Evolutionary conservation across 768 basidiomycete genomes (phyloP).

Genomic region (Tubosaeta sp.): DNA sequence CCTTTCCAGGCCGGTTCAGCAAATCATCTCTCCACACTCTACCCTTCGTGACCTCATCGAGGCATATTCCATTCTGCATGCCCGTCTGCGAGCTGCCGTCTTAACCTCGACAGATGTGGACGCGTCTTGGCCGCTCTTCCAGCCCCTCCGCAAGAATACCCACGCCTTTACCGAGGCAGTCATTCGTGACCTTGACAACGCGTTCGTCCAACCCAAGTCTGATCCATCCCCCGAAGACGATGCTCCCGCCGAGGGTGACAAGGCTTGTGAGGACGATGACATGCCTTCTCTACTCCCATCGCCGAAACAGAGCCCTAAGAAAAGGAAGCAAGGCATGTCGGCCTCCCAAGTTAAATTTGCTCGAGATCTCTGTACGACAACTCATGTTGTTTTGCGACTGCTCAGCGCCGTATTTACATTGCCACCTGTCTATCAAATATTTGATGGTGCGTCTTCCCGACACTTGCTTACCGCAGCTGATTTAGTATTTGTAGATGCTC

Average conservation of each 20-base stretch:
- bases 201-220: constrained; percentile 52
- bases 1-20: constrained; percentile 59
- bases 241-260: constrained; percentile 19
- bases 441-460: constrained; percentile 48
- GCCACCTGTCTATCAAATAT: constrained; percentile 55
- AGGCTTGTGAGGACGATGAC: constrained; percentile 25
- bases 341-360: constrained; percentile 77
- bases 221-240: constrained; percentile 21
- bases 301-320: constrained; percentile 59
- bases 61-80: constrained; percentile 67
- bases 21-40: constrained; percentile 48
- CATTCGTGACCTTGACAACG: constrained; percentile 65
- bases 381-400: constrained; percentile 65
- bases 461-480: background rate
- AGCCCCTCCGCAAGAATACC: constrained; percentile 57
- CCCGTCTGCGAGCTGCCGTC: constrained; percentile 53
- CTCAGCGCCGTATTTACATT: constrained; percentile 57
- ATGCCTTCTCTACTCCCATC: constrained; percentile 50
- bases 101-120: constrained; percentile 45
- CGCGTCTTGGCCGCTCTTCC: constrained; percentile 68
- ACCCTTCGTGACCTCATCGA: constrained; percentile 60
- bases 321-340: constrained; percentile 60
- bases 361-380: constrained; percentile 71
- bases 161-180: constrained; percentile 52
- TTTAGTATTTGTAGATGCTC: constrained; percentile 41